Evolutionary conservation across 2,329 filamentous ascomycete genomes (phyloP), one percentile per base, ranked within the genome.

Genomic region (Macrophomina tecta): DNA sequence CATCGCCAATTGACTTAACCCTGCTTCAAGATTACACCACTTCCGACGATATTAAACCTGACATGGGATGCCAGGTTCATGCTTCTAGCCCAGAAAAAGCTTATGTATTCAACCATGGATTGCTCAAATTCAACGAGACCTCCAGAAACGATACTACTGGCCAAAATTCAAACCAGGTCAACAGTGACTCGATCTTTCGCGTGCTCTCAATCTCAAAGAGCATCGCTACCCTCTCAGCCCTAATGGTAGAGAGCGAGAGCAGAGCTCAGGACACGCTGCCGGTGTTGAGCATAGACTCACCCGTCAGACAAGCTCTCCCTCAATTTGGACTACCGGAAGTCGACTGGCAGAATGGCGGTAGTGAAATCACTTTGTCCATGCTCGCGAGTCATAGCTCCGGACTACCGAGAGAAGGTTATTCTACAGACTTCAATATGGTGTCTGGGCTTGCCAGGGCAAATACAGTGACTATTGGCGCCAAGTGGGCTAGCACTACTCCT

Each of bases 331-430:
- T 77, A 0, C 70, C 69, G 3, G 45, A 71, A 12, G 61, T 49
- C 30, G 75, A 77, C 65, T 77, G 75, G 75, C 52, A 70, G 18
- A 69, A 74, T 65, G 75, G 75, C 2, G 75, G 75, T 7, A 74
- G 72, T 32, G 74, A 75, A 9, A 76, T 77, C 36, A 75, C 74
- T 0, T 52, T 77, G 34, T 66, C 69, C 3, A 75, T 77, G 74
- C 68, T 76, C n/a, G 74, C 73, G 4, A 75, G 71, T n/a, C 74
- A 77, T 18, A 77, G 68, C 8, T 71, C 72, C 5, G 75, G 75
- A 1, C 55, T 76, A 8, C 68, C 74, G 8, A 51, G 75, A 12
- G 75, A 77, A 36, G 73, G 73, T n/a, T 77, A 73, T 51, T 72
- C 70, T 12, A 76, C 75, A 1, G 67, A 68, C 5, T 77, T 76